phyloP scores from a whole-genome alignment of 306 rosid species.

The Parietaria judaica region DNA sequence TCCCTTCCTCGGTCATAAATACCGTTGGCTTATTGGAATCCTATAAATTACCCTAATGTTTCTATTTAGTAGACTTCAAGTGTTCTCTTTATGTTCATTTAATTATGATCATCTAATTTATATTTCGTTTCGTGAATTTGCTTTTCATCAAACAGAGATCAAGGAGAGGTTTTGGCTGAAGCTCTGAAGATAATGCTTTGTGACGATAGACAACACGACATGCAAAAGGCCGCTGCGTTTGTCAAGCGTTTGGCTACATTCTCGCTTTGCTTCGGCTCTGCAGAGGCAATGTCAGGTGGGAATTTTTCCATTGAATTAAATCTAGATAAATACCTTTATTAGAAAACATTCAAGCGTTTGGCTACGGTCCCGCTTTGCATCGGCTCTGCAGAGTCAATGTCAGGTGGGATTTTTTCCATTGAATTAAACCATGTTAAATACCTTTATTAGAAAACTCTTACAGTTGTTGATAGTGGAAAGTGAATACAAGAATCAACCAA shows the following conservation, averaged over 20 bases:
- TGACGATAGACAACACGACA: constrained; percentile 95
- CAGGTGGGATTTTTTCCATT: constrained; percentile 46
- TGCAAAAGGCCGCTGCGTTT: constrained; percentile 98
- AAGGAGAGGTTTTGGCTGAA: constrained; percentile 82
- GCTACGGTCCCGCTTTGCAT: constrained; percentile 60
- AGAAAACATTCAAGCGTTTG: constrained; percentile 46
- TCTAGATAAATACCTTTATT: no score
- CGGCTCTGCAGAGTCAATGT: constrained; percentile 85
- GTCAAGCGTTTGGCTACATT: constrained; percentile 78
- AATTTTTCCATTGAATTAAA: background rate
- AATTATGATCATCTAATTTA: constrained; percentile 3
- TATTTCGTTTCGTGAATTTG: background rate
- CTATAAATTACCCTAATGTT: background rate
- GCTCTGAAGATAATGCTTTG: constrained; percentile 91
- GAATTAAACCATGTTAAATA: no score
- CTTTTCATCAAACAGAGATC: constrained; percentile 53
- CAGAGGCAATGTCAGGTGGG: constrained; percentile 90
- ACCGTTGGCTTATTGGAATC: no score
- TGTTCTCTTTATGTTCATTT: background rate
- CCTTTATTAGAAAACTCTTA: no score
- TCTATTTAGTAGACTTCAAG: background rate
- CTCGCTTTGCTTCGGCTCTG: constrained; percentile 63
- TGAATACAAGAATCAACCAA: no score
- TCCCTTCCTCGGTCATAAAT: no score
- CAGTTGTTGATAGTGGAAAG: no score